Conservation (phyloP, 495 filamentous ascomycete species). For the Copromyces sp. region DNA sequence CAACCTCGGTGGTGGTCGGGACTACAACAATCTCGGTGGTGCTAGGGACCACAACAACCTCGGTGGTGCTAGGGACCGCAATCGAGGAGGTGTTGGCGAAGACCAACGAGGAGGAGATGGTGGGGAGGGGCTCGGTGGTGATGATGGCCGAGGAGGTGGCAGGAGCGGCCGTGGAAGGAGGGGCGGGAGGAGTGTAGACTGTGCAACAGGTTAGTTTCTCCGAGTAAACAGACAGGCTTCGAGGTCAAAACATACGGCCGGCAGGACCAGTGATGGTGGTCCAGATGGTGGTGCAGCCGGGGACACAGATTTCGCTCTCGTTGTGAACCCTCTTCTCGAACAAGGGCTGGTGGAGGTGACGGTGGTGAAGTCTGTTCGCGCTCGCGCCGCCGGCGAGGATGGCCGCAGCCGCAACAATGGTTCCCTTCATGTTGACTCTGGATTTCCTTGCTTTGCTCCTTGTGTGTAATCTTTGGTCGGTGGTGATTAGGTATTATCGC, state of each 20-base stretch:
- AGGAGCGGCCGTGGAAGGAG: slow-evolving; percentile 19
- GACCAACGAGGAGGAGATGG: not conserved
- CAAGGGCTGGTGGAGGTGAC: slow-evolving; percentile 49
- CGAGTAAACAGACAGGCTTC: not conserved
- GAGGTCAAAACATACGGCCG: slow-evolving; percentile 39
- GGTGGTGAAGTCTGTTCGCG: slow-evolving; percentile 45
- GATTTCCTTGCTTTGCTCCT: not conserved
- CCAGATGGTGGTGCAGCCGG: slow-evolving; percentile 60
- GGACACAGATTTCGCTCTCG: slow-evolving; percentile 36
- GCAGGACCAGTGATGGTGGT: slow-evolving; percentile 47
- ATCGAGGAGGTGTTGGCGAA: not conserved
- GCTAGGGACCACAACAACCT: slow-evolving; percentile 4
- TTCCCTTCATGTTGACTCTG: slow-evolving; percentile 51
- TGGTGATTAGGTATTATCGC: slow-evolving; percentile 10
- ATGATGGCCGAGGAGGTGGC: slow-evolving; percentile 9
- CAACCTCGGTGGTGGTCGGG: slow-evolving; percentile 5
- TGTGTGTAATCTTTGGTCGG: slow-evolving; percentile 3
- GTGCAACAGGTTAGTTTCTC: not conserved
- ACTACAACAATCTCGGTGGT: slow-evolving; percentile 5
- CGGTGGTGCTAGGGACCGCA: slow-evolving; percentile 10
- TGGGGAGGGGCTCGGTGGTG: not conserved
- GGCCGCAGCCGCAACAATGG: slow-evolving; percentile 53
- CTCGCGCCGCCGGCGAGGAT: slow-evolving; percentile 53
- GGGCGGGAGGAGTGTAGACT: slow-evolving; percentile 26
- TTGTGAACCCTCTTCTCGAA: slow-evolving; percentile 40